phyloP scores from a whole-genome alignment of 1,284 basidiomycete genomes.

The Puccinia novopanici region DNA sequence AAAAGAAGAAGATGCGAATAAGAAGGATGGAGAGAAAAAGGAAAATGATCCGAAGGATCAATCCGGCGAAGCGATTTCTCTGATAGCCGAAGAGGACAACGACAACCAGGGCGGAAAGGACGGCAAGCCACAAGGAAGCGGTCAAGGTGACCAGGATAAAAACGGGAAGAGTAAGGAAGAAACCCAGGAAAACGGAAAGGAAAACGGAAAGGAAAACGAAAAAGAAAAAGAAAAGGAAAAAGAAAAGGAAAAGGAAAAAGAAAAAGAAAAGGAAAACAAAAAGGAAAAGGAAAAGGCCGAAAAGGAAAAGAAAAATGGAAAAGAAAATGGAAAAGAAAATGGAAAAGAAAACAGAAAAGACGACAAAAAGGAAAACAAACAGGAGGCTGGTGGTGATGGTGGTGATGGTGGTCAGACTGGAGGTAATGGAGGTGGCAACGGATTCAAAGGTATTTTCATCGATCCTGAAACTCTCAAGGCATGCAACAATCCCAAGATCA shows the following conservation, averaged over 20 bases:
- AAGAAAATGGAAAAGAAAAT: too few relatives aligned
- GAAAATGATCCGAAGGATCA: slow-evolving; percentile 45
- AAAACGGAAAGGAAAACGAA: too few relatives aligned
- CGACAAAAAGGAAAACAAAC: too few relatives aligned
- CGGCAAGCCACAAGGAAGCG: neutral
- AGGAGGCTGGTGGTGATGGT: neutral
- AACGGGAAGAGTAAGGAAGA: slow-evolving; percentile 47
- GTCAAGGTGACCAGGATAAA: neutral
- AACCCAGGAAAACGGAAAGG: neutral
- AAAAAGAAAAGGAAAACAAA: too few relatives aligned
- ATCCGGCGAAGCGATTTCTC: neutral
- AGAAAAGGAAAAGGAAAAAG: neutral
- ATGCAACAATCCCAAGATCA: slow-evolving; percentile 27
- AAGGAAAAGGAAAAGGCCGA: neutral
- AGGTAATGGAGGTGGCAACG: neutral
- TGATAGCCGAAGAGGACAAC: neutral
- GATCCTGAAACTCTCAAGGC: neutral
- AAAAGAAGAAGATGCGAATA: neutral
- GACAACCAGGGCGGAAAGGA: neutral
- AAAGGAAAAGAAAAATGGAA: neutral
- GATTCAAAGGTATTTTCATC: slow-evolving; percentile 12
- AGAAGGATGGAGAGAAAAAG: slow-evolving; percentile 10
- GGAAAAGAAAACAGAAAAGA: neutral
- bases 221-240: neutral
- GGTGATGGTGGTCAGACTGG: neutral